Evolutionary conservation across 139 green algal species (phyloP).

Genomic region (Klebsormidium nitens): DNA sequence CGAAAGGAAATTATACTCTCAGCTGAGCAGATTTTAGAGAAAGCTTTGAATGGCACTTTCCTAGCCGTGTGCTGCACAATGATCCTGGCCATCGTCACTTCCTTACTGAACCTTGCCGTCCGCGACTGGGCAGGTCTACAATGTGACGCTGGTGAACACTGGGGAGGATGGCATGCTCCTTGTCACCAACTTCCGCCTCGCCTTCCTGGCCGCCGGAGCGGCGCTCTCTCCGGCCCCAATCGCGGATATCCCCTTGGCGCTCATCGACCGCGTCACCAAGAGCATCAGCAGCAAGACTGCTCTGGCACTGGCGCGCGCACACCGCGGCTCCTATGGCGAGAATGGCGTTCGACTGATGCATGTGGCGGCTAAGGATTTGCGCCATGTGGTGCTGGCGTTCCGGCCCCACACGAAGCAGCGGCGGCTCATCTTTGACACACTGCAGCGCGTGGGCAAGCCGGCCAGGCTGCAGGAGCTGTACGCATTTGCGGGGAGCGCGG

Average conservation of each 20-base stretch:
- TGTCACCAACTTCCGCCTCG: conserved; percentile 8
- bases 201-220: background rate
- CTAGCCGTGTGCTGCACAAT: no score
- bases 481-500: background rate
- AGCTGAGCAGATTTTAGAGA: no score
- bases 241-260: background rate
- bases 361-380: conserved; percentile 18
- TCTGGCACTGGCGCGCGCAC: background rate
- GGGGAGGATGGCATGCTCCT: background rate
- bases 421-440: no score
- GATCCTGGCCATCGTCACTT: no score
- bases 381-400: background rate
- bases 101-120: no score
- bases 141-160: conserved; percentile 11
- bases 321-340: background rate
- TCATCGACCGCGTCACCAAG: conserved; percentile 10
- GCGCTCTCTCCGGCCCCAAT: background rate
- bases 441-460: no score
- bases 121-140: conserved; percentile 5
- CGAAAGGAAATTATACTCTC: no score
- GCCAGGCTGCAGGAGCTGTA: background rate
- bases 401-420: background rate
- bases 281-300: background rate
- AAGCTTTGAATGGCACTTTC: no score
- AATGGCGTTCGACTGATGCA: conserved; percentile 4